Evolutionary conservation across 257 asterid species (phyloP).

Genomic region (Catharanthus roseus): DNA sequence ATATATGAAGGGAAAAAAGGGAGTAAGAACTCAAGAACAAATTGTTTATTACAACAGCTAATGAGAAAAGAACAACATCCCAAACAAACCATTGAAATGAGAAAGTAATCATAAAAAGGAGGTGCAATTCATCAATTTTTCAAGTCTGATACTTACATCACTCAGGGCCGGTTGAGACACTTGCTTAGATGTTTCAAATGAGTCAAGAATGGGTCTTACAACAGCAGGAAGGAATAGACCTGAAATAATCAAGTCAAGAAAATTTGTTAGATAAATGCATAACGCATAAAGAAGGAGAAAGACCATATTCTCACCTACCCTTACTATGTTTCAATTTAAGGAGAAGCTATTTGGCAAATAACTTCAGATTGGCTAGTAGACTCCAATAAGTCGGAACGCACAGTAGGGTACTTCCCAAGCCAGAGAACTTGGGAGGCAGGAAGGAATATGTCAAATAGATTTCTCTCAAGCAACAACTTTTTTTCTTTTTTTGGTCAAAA

Average conservation of each 20-base stretch:
- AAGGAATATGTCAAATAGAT: background rate
- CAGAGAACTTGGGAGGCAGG: background rate
- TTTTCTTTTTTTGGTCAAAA: too few species aligned
- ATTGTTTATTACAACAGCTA: too few species aligned
- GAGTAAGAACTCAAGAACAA: too few species aligned
- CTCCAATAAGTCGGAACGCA: background rate
- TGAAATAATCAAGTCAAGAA: constrained; percentile 28
- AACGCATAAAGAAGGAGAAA: background rate
- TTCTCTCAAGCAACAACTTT: too few species aligned
- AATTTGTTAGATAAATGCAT: constrained; percentile 15
- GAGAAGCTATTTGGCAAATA: background rate
- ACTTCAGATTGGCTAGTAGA: background rate
- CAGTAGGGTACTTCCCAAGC: background rate
- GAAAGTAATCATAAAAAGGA: too few species aligned
- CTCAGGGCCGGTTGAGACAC: constrained; percentile 56
- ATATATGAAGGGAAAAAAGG: too few species aligned
- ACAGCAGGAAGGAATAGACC: constrained; percentile 96
- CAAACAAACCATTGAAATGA: too few species aligned
- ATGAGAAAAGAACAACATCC: too few species aligned
- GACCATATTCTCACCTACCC: too few species aligned
- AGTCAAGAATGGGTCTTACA: constrained; percentile 89
- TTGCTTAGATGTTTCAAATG: constrained; percentile 71
- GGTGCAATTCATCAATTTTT: too few species aligned
- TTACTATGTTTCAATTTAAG: constrained; percentile 1
- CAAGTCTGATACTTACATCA: too few species aligned